phyloP scores from a whole-genome alignment of 352 stramenopile genomes.

The Phytopythium mirpurense region DNA sequence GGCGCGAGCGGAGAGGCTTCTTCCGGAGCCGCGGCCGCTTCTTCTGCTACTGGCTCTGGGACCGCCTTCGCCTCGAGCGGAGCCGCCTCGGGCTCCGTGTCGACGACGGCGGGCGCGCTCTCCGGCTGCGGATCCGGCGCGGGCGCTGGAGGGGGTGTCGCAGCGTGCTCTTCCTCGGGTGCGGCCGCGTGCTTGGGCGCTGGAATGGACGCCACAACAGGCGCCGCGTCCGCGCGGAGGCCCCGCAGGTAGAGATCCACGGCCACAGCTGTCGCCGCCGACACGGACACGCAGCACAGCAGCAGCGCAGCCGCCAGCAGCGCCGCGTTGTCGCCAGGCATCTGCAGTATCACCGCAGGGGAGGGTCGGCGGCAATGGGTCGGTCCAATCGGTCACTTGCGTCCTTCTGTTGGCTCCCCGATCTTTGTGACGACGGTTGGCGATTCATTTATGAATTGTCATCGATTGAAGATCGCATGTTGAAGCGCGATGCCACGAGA shows the following conservation, averaged over 20 bases:
- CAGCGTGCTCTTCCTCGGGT: slow-evolving; percentile 1
- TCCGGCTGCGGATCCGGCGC: not conserved
- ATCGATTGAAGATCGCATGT: no score
- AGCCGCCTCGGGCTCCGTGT: not conserved
- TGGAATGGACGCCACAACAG: no score
- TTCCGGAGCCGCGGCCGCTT: slow-evolving; percentile 2
- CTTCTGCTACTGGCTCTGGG: not conserved
- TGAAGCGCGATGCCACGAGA: no score
- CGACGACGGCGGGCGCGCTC: not conserved
- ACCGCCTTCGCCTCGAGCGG: not conserved
- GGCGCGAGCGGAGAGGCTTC: slow-evolving; percentile 3
- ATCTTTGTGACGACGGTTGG: no score
- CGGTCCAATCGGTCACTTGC: no score
- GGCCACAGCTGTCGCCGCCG: slow-evolving; percentile 29
- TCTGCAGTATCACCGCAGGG: not conserved
- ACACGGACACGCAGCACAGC: slow-evolving; percentile 33
- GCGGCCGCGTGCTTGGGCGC: not conserved
- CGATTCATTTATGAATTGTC: no score
- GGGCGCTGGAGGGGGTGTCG: no score
- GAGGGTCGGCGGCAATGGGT: no score
- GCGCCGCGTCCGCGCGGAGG: not conserved
- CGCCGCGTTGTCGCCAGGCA: slow-evolving; percentile 1
- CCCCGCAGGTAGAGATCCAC: slow-evolving; percentile 33
- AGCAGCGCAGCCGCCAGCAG: slow-evolving; percentile 27
- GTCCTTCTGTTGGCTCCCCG: not conserved